phyloP scores from a whole-genome alignment of 1,284 basidiomycete species.

The Filobasidium uniguttulatum region DNA sequence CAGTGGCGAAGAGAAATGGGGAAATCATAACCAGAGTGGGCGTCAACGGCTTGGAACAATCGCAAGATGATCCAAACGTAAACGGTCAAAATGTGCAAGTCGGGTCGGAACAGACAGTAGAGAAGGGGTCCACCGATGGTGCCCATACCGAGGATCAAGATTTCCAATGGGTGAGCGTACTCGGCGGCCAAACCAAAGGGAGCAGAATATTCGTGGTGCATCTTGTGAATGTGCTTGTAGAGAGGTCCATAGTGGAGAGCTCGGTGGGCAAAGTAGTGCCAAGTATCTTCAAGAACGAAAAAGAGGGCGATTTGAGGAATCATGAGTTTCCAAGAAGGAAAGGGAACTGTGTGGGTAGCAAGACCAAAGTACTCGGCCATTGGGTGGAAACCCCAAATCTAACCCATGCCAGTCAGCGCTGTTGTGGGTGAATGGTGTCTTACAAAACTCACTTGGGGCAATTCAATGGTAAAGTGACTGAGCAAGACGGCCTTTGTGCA shows the following conservation, averaged over 20 bases:
- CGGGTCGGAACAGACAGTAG: slow-evolving; percentile 47
- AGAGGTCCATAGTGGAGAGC: slow-evolving; percentile 77
- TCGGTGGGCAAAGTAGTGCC: slow-evolving; percentile 69
- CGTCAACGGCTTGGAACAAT: slow-evolving; percentile 93
- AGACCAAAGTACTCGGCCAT: slow-evolving; percentile 80
- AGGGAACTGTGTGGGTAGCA: slow-evolving; percentile 82
- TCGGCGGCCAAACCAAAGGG: slow-evolving; percentile 96
- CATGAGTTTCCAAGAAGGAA: slow-evolving; percentile 60
- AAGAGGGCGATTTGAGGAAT: slow-evolving; percentile 72
- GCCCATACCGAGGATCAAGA: slow-evolving; percentile 72
- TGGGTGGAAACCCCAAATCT: slow-evolving; percentile 97
- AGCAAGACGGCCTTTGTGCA: slow-evolving; percentile 90
- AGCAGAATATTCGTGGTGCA: slow-evolving; percentile 93
- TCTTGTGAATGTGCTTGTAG: slow-evolving; percentile 97
- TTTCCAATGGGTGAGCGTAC: slow-evolving; percentile 90
- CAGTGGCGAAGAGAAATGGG: slow-evolving; percentile 94
- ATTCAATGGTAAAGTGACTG: slow-evolving; percentile 91
- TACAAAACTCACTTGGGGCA: slow-evolving; percentile 54
- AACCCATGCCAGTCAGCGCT: not conserved
- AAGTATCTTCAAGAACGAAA: slow-evolving; percentile 93
- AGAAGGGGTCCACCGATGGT: slow-evolving; percentile 78
- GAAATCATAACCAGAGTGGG: slow-evolving; percentile 96
- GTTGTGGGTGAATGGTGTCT: too few relatives aligned
- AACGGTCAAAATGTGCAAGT: slow-evolving; percentile 65
- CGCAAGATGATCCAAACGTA: slow-evolving; percentile 89